Evolutionary conservation across 495 filamentous ascomycete species (phyloP).

Genomic region (Neurospora cerealis): DNA sequence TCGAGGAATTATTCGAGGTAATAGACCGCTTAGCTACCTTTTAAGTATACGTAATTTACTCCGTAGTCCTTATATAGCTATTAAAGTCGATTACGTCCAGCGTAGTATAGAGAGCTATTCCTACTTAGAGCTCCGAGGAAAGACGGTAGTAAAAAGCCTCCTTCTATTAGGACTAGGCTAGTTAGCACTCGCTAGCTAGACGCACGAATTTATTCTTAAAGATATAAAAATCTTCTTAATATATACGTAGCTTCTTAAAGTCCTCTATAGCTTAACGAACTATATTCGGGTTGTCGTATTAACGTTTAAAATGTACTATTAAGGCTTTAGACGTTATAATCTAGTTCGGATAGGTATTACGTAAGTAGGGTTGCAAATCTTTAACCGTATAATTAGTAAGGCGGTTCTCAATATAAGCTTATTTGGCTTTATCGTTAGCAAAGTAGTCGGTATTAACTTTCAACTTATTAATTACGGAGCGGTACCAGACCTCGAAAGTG

Average conservation of each 20-base stretch:
- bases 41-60: background rate
- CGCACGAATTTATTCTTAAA: background rate
- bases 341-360: background rate
- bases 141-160: background rate
- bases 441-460: background rate
- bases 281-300: background rate
- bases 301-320: background rate
- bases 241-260: background rate
- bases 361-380: background rate
- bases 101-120: background rate
- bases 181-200: background rate
- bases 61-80: background rate
- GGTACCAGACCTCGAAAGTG: background rate
- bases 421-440: background rate
- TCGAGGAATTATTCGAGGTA: too few species aligned
- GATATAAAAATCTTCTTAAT: background rate
- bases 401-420: background rate
- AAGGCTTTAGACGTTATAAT: background rate
- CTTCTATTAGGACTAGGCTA: background rate
- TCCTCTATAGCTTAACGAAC: background rate
- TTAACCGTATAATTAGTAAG: background rate
- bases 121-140: background rate
- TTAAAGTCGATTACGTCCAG: background rate
- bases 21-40: background rate
- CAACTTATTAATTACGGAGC: background rate